These are phyloP conservation scores for Elymus sibiricus DNA, from an alignment of 176 grass and related monocot genomes.

Conservation along the genomic window DNA sequence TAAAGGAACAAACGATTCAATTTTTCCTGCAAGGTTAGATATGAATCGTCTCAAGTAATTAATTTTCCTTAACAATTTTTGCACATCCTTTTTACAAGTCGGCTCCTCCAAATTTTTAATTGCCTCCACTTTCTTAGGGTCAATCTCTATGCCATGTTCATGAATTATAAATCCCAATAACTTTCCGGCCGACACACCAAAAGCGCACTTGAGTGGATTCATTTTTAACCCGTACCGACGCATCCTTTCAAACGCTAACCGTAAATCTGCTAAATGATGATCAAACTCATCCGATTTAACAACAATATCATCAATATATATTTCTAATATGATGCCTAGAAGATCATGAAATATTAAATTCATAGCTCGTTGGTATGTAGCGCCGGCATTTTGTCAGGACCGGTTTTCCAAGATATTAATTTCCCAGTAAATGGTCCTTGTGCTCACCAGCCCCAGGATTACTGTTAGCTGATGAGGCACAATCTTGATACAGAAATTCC, in stretches of 20 bases:
- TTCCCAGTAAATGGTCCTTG: too few species aligned
- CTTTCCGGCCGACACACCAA: not conserved
- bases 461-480: too few species aligned
- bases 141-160: slow-evolving; percentile 9
- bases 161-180: slow-evolving; percentile 2
- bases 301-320: not conserved
- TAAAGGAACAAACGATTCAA: slow-evolving; percentile 6
- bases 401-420: too few species aligned
- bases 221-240: not conserved
- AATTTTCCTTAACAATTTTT: not conserved
- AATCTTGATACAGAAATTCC: too few species aligned
- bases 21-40: slow-evolving; percentile 1
- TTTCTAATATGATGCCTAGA: too few species aligned
- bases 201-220: slow-evolving; percentile 7
- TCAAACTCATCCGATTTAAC: not conserved
- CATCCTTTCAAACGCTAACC: not conserved
- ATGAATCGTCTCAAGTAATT: slow-evolving; percentile 30
- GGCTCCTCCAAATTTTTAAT: not conserved
- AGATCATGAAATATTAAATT: slow-evolving; percentile 2
- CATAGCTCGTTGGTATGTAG: slow-evolving; percentile 1
- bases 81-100: not conserved
- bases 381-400: too few species aligned
- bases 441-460: too few species aligned
- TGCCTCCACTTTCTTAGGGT: not conserved
- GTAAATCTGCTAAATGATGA: not conserved